phyloP scores from a whole-genome alignment of 2,329 filamentous ascomycete species.

The Byssothecium circinans region DNA sequence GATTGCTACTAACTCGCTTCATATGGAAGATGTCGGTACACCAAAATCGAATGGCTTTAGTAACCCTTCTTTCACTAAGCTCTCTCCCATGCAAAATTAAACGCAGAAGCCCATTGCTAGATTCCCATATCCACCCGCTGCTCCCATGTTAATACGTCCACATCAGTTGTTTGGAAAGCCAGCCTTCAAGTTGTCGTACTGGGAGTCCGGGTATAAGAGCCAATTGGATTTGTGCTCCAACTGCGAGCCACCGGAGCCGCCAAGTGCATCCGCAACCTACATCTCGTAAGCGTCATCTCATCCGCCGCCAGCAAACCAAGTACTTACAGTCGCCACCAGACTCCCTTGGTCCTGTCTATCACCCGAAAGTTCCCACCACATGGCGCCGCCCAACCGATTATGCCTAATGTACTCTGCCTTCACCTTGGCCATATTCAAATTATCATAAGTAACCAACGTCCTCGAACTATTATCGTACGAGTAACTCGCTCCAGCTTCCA shows the following conservation, averaged over 20 bases:
- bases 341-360: constrained; percentile 68
- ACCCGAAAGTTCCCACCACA: constrained; percentile 93
- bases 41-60: too few relatives aligned
- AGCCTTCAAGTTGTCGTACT: constrained; percentile 53
- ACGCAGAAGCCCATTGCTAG: too few relatives aligned
- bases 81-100: neutral
- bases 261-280: constrained; percentile 44
- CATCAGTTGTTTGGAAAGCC: constrained; percentile 8
- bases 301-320: neutral
- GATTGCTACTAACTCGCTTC: too few relatives aligned
- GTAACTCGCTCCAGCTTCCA: constrained; percentile 69
- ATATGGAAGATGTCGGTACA: too few relatives aligned
- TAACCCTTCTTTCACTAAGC: too few relatives aligned
- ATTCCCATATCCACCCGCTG: neutral
- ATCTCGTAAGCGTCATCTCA: neutral
- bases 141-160: neutral
- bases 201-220: constrained; percentile 52
- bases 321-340: constrained; percentile 55
- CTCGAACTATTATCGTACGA: constrained; percentile 67
- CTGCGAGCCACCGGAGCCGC: constrained; percentile 42
- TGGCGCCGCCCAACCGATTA: constrained; percentile 76
- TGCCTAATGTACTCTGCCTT: constrained; percentile 74
- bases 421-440: constrained; percentile 62
- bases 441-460: constrained; percentile 78
- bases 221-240: constrained; percentile 54